phyloP scores from a whole-genome alignment of 768 basidiomycete species.

The Lanmaoa rubissima region DNA sequence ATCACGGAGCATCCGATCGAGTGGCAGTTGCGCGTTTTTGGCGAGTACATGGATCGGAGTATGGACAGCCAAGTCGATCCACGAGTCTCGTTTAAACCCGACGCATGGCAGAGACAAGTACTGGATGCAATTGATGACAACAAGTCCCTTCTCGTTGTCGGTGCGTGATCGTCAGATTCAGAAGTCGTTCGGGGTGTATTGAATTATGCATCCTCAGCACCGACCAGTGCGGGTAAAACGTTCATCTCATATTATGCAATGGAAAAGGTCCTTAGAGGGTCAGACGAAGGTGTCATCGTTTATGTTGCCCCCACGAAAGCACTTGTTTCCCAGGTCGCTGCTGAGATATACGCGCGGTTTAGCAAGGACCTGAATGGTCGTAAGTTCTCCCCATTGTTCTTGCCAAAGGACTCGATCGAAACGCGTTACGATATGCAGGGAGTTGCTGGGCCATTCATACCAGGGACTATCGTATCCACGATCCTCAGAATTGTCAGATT shows the following conservation, averaged over 20 bases:
- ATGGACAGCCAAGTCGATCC: constrained; percentile 61
- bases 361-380: constrained; percentile 50
- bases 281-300: constrained; percentile 65
- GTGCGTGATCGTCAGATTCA: constrained; percentile 31
- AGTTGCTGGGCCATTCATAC: constrained; percentile 67
- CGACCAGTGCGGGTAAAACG: constrained; percentile 73
- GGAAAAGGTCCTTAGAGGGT: constrained; percentile 61
- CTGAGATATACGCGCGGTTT: constrained; percentile 72
- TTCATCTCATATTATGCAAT: constrained; percentile 79
- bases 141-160: constrained; percentile 63
- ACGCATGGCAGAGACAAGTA: constrained; percentile 69
- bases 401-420: not conserved
- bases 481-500: constrained; percentile 68
- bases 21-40: constrained; percentile 71
- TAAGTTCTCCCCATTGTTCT: constrained; percentile 26
- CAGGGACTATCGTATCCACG: constrained; percentile 58
- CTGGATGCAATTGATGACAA: constrained; percentile 60
- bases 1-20: constrained; percentile 54
- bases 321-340: constrained; percentile 66
- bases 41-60: constrained; percentile 69
- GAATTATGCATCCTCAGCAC: constrained; percentile 39
- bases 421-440: constrained; percentile 32
- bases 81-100: constrained; percentile 63
- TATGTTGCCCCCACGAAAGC: constrained; percentile 79
- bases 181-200: not conserved